Conservation (phyloP, 1,139 yeast genomes). For the Taphrina deformans region DNA sequence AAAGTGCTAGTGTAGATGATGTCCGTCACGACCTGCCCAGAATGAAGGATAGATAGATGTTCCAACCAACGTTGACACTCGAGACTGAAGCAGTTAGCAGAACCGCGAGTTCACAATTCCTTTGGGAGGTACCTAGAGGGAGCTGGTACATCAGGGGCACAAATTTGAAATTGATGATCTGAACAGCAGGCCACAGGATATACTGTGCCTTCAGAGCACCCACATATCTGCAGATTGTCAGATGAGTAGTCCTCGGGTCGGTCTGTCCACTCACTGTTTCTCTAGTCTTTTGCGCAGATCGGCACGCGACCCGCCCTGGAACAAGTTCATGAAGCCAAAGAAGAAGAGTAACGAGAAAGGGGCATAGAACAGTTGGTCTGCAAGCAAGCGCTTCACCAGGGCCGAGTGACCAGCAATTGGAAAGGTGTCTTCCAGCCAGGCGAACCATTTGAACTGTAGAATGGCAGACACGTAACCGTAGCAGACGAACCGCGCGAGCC, state of each 20-base stretch:
- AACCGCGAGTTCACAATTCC: too few species aligned
- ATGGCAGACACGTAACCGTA: constrained; percentile 32
- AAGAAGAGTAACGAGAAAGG: constrained; percentile 70
- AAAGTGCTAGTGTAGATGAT: too few species aligned
- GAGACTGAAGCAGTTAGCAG: constrained; percentile 16
- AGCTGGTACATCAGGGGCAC: constrained; percentile 33
- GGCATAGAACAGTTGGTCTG: constrained; percentile 74
- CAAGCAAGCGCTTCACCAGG: constrained; percentile 30
- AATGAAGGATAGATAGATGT: constrained; percentile 22
- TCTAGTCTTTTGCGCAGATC: constrained; percentile 31
- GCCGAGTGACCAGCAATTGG: constrained; percentile 23
- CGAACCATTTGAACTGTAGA: constrained; percentile 33
- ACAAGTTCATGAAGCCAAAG: constrained; percentile 62
- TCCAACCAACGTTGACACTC: constrained; percentile 30
- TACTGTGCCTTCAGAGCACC: constrained; percentile 53
- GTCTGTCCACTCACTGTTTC: constrained; percentile 33
- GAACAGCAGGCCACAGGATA: constrained; percentile 86
- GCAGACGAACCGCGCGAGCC: constrained; percentile 31
- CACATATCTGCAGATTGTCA: constrained; percentile 3
- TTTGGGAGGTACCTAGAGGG: constrained; percentile 26
- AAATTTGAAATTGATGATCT: constrained; percentile 60
- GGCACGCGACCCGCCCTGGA: constrained; percentile 54
- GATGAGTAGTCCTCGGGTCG: neutral
- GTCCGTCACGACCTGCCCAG: constrained; percentile 13
- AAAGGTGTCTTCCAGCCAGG: constrained; percentile 33